These are phyloP conservation scores for Malus hybrid DNA, from an alignment of 331 rosid species.

Conservation along the genomic window DNA sequence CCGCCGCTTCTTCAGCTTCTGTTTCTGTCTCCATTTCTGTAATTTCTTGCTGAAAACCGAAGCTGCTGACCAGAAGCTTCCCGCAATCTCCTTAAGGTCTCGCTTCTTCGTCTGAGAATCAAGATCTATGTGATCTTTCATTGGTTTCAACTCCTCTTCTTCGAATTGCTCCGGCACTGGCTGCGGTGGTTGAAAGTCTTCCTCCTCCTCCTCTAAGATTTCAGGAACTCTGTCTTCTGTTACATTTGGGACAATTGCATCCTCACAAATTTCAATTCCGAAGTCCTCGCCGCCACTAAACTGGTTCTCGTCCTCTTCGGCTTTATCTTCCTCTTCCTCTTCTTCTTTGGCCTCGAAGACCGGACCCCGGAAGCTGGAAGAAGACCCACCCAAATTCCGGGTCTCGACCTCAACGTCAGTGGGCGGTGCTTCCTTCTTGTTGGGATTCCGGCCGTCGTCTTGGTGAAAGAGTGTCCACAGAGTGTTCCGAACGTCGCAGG, in stretches of 20 bases:
- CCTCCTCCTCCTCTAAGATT: conserved; percentile 57
- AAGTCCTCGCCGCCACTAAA: not conserved
- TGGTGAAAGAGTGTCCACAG: conserved; percentile 65
- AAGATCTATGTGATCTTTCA: conserved; percentile 94
- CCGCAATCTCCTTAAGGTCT: conserved; percentile 84
- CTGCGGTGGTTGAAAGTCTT: conserved; percentile 14
- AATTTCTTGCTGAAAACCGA: conserved; percentile 94
- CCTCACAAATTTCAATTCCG: conserved; percentile 35
- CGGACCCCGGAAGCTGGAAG: conserved; percentile 44
- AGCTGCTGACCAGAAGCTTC: conserved; percentile 35
- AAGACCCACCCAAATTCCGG: conserved; percentile 35
- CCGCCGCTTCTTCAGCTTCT: conserved; percentile 66
- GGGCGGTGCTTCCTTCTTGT: conserved; percentile 30
- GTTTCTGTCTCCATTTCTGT: conserved; percentile 98
- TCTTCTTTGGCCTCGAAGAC: conserved; percentile 46
- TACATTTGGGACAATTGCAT: conserved; percentile 28
- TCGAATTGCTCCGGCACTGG: conserved; percentile 14
- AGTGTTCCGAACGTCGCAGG: conserved; percentile 87
- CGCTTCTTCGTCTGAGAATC: conserved; percentile 80
- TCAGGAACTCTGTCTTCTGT: conserved; percentile 54
- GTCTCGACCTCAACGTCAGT: conserved; percentile 34
- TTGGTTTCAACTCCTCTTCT: conserved; percentile 43
- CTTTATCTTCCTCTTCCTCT: conserved; percentile 26
- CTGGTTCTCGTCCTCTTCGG: conserved; percentile 20
- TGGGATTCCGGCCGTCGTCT: conserved; percentile 62